Conservation (phyloP, 1,284 basidiomycete genomes). For the Entoloma clypeatum region DNA sequence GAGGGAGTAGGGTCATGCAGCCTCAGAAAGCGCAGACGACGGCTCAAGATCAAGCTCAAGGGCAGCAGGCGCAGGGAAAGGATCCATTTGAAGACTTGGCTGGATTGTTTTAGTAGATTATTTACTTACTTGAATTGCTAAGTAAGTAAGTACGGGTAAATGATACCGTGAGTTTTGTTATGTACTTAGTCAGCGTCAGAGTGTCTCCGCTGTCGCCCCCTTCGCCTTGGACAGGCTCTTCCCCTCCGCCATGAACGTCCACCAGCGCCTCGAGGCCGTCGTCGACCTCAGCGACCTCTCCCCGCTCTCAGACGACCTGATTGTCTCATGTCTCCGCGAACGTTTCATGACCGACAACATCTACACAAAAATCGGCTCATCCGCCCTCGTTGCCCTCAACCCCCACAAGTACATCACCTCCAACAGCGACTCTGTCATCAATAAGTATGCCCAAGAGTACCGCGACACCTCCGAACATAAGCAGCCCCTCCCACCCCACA, state of each 20-base stretch:
- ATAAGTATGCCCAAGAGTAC: constrained; percentile 81
- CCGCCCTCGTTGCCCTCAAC: constrained; percentile 78
- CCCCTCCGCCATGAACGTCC: constrained; percentile 38
- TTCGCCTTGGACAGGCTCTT: constrained; percentile 14
- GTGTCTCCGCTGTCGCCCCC: no score
- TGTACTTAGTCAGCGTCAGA: no score
- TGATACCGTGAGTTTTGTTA: no score
- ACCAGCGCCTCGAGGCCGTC: constrained; percentile 65
- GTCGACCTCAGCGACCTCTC: constrained; percentile 61
- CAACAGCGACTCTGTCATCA: constrained; percentile 77
- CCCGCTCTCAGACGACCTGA: constrained; percentile 68
- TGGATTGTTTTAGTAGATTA: constrained; percentile 75
- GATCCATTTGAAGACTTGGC: constrained; percentile 81
- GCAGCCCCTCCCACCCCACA: constrained; percentile 64
- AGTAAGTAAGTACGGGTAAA: no score
- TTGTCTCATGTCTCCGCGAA: constrained; percentile 81
- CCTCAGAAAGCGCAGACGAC: constrained; percentile 19
- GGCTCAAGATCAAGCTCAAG: constrained; percentile 14
- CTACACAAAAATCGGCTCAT: constrained; percentile 75
- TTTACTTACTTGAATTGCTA: no score
- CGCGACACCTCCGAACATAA: constrained; percentile 57
- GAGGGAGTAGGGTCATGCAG: constrained; percentile 18
- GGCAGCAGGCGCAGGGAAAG: constrained; percentile 44
- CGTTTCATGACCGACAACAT: constrained; percentile 81
- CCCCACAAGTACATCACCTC: constrained; percentile 82